These are phyloP conservation scores for Trichoderma oligosporum DNA, from an alignment of 2,329 filamentous ascomycete genomes.

Conservation along the genomic window DNA sequence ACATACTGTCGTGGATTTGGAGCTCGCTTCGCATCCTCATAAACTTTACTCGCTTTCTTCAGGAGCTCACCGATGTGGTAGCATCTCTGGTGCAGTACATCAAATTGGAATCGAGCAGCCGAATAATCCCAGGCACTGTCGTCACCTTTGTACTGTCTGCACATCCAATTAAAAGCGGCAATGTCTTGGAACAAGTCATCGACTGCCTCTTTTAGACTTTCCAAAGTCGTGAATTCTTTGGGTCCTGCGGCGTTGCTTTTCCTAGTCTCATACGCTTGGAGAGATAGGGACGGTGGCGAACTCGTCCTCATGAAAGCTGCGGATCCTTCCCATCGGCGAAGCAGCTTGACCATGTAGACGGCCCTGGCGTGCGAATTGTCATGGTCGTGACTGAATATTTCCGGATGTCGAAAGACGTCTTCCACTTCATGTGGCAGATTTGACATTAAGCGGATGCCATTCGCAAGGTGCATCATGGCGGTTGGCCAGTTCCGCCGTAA, in stretches of 20 bases:
- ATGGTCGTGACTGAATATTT: slow-evolving; percentile 21
- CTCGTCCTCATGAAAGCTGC: slow-evolving; percentile 23
- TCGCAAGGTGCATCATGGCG: slow-evolving; percentile 29
- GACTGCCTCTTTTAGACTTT: slow-evolving; percentile 22
- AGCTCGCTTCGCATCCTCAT: not conserved
- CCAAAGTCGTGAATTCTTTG: slow-evolving; percentile 20
- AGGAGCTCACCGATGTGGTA: slow-evolving; percentile 20
- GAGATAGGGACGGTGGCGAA: slow-evolving; percentile 23
- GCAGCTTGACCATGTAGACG: slow-evolving; percentile 25
- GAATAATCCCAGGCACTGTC: slow-evolving; percentile 22
- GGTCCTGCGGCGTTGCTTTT: slow-evolving; percentile 17
- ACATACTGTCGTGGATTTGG: slow-evolving; percentile 10
- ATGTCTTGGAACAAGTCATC: slow-evolving; percentile 27
- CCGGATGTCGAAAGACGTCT: slow-evolving; percentile 21
- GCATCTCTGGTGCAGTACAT: slow-evolving; percentile 22
- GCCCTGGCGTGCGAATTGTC: slow-evolving; percentile 21
- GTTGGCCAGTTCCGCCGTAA: slow-evolving; percentile 28
- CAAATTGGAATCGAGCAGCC: slow-evolving; percentile 21
- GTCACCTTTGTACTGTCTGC: slow-evolving; percentile 20
- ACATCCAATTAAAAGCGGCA: slow-evolving; percentile 24
- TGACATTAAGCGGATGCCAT: slow-evolving; percentile 32
- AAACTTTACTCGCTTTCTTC: slow-evolving; percentile 1
- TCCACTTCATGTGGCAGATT: slow-evolving; percentile 26
- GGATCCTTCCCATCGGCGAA: slow-evolving; percentile 26
- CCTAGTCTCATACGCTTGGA: slow-evolving; percentile 22